These are phyloP conservation scores for Ascochyta lentis DNA, from an alignment of 2,329 filamentous ascomycete genomes.

Conservation along the genomic window DNA sequence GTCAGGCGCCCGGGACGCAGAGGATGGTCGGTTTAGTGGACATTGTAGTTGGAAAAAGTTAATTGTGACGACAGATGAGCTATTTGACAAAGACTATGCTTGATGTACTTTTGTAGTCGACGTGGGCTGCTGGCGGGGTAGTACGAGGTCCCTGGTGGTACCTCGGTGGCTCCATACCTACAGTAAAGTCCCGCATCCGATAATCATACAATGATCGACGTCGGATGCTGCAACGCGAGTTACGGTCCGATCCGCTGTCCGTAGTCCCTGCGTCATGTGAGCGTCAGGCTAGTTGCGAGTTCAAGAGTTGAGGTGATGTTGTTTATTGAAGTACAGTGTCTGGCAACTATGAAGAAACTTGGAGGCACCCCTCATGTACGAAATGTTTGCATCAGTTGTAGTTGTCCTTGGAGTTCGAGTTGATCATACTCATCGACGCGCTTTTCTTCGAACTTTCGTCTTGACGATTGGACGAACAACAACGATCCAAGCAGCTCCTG, in stretches of 20 bases:
- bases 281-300: neutral
- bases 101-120: too few relatives aligned
- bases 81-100: too few relatives aligned
- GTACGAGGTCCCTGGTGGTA: neutral
- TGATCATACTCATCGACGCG: too few relatives aligned
- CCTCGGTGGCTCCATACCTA: neutral
- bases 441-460: too few relatives aligned
- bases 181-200: neutral
- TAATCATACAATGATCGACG: neutral
- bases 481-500: neutral
- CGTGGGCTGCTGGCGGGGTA: neutral
- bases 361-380: neutral
- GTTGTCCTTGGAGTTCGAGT: too few relatives aligned
- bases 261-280: conserved; percentile 1
- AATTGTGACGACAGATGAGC: too few relatives aligned
- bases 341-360: neutral
- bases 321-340: neutral
- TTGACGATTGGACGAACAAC: too few relatives aligned
- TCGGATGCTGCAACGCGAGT: conserved; percentile 3
- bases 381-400: too few relatives aligned
- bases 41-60: neutral
- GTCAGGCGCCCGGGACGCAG: conserved; percentile 14
- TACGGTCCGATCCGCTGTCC: conserved; percentile 12
- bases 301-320: neutral
- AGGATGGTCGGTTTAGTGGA: conserved; percentile 8